These are phyloP conservation scores for Chaetomium tenue DNA, from an alignment of 495 filamentous ascomycete species.

Conservation along the genomic window DNA sequence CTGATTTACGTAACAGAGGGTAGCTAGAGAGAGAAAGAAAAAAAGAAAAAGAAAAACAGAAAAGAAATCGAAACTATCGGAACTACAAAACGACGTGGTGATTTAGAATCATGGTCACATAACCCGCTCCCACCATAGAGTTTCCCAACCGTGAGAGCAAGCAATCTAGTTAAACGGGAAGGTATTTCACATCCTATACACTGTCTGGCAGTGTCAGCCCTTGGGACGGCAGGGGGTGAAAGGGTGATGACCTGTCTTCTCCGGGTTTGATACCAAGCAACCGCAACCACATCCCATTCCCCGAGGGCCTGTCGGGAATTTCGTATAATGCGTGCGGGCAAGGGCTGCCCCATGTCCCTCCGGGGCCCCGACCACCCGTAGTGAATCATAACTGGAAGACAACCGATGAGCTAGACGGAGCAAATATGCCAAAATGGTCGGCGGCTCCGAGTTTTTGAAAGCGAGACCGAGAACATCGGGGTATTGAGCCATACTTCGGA, in stretches of 20 bases:
- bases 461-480: slow-evolving; percentile 62
- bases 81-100: too few species aligned
- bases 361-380: slow-evolving; percentile 71
- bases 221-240: too few species aligned
- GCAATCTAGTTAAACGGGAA: too few species aligned
- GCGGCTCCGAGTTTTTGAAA: slow-evolving; percentile 61
- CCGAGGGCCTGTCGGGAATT: slow-evolving; percentile 67
- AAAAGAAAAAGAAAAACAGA: too few species aligned
- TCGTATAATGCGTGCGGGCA: slow-evolving; percentile 80
- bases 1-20: too few species aligned
- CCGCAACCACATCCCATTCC: slow-evolving; percentile 80
- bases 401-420: slow-evolving; percentile 84
- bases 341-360: slow-evolving; percentile 55
- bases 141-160: too few species aligned
- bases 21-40: too few species aligned
- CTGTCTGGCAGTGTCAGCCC: too few species aligned
- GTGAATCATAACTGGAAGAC: slow-evolving; percentile 76
- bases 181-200: too few species aligned
- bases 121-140: too few species aligned
- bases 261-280: slow-evolving; percentile 75
- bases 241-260: slow-evolving; percentile 54
- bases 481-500: slow-evolving; percentile 60
- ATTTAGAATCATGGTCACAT: too few species aligned
- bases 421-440: slow-evolving; percentile 71
- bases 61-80: too few species aligned